These are phyloP conservation scores for Steccherinum ochraceum DNA, from an alignment of 768 basidiomycete genomes.

Conservation along the genomic window DNA sequence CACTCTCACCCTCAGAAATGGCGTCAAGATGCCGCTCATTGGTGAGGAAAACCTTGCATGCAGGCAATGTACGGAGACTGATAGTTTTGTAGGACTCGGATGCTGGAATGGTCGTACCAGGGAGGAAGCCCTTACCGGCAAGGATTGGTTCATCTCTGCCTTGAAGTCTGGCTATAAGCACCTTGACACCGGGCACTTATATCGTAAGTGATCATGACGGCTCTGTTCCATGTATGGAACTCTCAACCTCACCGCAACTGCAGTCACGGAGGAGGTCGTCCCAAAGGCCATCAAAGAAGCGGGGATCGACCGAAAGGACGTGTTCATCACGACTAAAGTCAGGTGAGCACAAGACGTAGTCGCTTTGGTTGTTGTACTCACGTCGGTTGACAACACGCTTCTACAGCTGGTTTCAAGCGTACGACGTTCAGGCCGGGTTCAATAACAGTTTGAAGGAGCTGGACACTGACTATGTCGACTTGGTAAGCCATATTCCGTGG, in stretches of 20 bases:
- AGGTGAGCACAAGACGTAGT: conserved; percentile 9
- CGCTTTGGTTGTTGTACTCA: background rate
- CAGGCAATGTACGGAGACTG: background rate
- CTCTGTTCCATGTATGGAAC: background rate
- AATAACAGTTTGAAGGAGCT: conserved; percentile 22
- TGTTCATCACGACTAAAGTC: conserved; percentile 64
- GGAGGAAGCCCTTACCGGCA: background rate
- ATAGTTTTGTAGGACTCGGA: conserved; percentile 29
- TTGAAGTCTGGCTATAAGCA: conserved; percentile 24
- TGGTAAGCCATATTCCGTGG: conserved; percentile 11
- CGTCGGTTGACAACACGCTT: no score
- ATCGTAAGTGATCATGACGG: conserved; percentile 15
- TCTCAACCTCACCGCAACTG: background rate
- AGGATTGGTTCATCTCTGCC: conserved; percentile 33
- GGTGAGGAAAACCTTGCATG: no score
- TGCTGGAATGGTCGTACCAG: conserved; percentile 27
- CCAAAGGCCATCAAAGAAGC: conserved; percentile 34
- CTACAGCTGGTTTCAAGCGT: conserved; percentile 33
- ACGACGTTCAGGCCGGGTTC: conserved; percentile 20
- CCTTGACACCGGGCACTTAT: conserved; percentile 26
- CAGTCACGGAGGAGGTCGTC: conserved; percentile 20
- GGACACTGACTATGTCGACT: conserved; percentile 26
- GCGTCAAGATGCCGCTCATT: conserved; percentile 35
- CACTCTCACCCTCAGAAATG: no score
- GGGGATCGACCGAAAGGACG: conserved; percentile 51